A percentile compares a stretch with the other conserved stretches of the same genome.
Evolutionary conservation across 2,329 filamentous ascomycete species (phyloP).

Genomic region (Monosporascus sp.): DNA sequence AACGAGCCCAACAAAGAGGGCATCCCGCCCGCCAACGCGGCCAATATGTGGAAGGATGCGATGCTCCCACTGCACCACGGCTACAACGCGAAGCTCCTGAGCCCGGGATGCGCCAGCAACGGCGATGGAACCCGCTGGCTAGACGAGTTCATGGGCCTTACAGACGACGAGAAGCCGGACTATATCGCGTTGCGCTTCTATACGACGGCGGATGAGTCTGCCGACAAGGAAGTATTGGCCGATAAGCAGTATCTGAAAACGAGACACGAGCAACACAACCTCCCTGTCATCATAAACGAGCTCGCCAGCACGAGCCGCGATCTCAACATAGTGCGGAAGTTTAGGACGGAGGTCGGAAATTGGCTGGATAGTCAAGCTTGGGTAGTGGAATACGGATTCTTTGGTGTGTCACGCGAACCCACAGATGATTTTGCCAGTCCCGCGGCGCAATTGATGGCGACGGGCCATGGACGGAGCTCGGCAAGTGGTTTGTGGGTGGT

Average conservation of each 20-base stretch:
- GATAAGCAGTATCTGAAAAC: slow-evolving; percentile 30
- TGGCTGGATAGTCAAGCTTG: slow-evolving; percentile 34
- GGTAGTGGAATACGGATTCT: slow-evolving; percentile 35
- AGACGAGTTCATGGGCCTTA: slow-evolving; percentile 29
- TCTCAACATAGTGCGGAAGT: slow-evolving; percentile 26
- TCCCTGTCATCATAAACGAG: slow-evolving; percentile 33
- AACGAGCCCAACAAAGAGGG: slow-evolving; percentile 36
- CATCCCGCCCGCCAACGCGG: slow-evolving; percentile 27
- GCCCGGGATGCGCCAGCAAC: slow-evolving; percentile 32
- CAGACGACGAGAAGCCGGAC: slow-evolving; percentile 26
- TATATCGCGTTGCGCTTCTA: slow-evolving; percentile 37
- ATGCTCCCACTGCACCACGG: slow-evolving; percentile 22
- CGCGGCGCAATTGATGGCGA: slow-evolving; percentile 32
- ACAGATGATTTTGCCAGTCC: slow-evolving; percentile 37
- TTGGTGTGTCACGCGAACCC: slow-evolving; percentile 32
- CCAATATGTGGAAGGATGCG: slow-evolving; percentile 27
- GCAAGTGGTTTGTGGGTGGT: neutral
- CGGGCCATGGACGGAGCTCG: slow-evolving; percentile 14
- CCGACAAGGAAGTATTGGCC: slow-evolving; percentile 23
- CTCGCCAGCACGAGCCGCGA: slow-evolving; percentile 34
- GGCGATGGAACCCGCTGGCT: slow-evolving; percentile 30
- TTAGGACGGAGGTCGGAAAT: slow-evolving; percentile 30
- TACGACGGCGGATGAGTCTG: neutral
- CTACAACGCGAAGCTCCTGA: slow-evolving; percentile 27
- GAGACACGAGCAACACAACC: slow-evolving; percentile 28